Evolutionary conservation across 2,329 filamentous ascomycete species (phyloP), one percentile per base, ranked within the genome.

Genomic region (Arthroderma sp.): DNA sequence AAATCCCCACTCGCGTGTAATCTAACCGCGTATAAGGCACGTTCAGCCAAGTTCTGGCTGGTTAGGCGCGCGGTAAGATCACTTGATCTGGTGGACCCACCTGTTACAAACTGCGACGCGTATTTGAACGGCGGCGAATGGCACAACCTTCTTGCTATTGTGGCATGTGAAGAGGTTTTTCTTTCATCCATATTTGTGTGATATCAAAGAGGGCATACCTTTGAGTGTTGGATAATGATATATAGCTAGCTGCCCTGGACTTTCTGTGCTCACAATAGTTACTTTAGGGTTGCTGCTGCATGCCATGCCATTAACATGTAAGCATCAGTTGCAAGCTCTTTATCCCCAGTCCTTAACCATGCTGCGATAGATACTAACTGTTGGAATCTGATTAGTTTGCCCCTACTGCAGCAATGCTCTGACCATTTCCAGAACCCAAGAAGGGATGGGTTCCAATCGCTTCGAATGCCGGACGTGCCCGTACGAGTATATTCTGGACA

Each of bases 401-500:
- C 68, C 68, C 8, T 66, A 69, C 51, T 71, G 68, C 59, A 67
- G 63, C 57, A 71, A 71, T 61, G 65, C 60, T 51, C 60, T 71
- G 45, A 70, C 68, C 8, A 66, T 71, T 42, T 65, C 66, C 37
- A 62, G 64, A 41, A 59, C 59, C 2, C 60, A 65, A 6, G 54
- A 63, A 4, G 61, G 60, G 9, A 51, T 63, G 36, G 68, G 68
- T 2, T 59, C 66, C 43, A 95, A 95, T 70, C 82, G 87, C 47
- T 86, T 96, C 65, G 86, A 94, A 66, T 98, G 91, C 69, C 84
- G 86, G 47, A 94, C 87, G 47, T 98, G 91, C 56, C 89, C 91
- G 3, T 98, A 94, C 70, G 81, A 93, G 63, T 87, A 86, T 65
- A 71, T 83, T 47, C 81, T 96, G 58, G 80, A 81, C 53, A 76